phyloP scores from a whole-genome alignment of 768 basidiomycete genomes.

The Pulveroboletus sp. region DNA sequence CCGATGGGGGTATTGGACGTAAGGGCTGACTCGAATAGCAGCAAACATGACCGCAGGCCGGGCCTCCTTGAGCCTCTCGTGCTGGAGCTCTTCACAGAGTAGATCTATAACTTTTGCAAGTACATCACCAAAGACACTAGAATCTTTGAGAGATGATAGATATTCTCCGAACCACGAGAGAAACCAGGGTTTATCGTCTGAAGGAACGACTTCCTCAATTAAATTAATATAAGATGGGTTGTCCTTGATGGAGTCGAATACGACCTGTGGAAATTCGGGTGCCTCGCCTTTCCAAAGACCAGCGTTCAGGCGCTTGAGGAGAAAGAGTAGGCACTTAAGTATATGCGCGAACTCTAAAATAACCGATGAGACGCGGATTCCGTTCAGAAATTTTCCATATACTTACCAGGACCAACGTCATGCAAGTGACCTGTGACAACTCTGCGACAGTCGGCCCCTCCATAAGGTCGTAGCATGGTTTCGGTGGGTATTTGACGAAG shows the following conservation, averaged over 20 bases:
- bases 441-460: slow-evolving; percentile 44
- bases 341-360: slow-evolving; percentile 55
- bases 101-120: slow-evolving; percentile 70
- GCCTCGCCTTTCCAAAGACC: slow-evolving; percentile 69
- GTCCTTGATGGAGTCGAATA: slow-evolving; percentile 81
- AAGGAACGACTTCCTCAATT: slow-evolving; percentile 35
- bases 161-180: slow-evolving; percentile 65
- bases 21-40: slow-evolving; percentile 56
- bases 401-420: slow-evolving; percentile 59
- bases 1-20: neutral
- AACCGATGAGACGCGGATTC: neutral
- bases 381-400: slow-evolving; percentile 10
- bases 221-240: slow-evolving; percentile 55
- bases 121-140: slow-evolving; percentile 54
- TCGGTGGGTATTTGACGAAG: slow-evolving; percentile 55
- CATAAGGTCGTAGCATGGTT: slow-evolving; percentile 32
- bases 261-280: slow-evolving; percentile 68
- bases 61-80: slow-evolving; percentile 59
- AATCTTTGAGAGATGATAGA: slow-evolving; percentile 51
- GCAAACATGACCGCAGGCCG: slow-evolving; percentile 58
- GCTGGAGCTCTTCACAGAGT: slow-evolving; percentile 78
- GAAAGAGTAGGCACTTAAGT: slow-evolving; percentile 53
- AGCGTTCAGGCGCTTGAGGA: slow-evolving; percentile 53
- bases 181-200: slow-evolving; percentile 42
- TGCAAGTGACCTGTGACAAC: slow-evolving; percentile 59